Conservation (phyloP, 306 rosid genomes). For the Medicago truncatula region DNA sequence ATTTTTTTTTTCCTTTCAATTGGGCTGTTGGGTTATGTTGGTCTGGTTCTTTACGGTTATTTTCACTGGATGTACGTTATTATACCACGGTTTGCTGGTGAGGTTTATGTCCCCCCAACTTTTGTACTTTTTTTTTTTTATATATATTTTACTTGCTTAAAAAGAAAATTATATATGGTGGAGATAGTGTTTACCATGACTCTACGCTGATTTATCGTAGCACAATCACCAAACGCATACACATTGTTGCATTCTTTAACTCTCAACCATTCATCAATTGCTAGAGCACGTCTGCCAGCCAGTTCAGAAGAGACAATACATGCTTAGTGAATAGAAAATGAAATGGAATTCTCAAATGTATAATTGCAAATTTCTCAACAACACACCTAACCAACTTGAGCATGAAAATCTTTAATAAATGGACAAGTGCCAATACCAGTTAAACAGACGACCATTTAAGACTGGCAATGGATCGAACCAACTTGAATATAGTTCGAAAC, state of each 20-base stretch:
- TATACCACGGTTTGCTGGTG: no score
- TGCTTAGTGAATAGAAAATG: background rate
- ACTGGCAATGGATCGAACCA: no score
- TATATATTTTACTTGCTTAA: no score
- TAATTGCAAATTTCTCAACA: constrained; percentile 35
- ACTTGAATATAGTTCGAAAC: no score
- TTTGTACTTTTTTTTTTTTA: no score
- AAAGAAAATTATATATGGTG: background rate
- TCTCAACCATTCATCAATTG: constrained; percentile 98
- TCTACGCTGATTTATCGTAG: constrained; percentile 97
- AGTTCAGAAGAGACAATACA: constrained; percentile 41
- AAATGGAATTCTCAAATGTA: constrained; percentile 28
- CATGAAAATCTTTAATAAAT: constrained; percentile 77
- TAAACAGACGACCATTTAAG: constrained; percentile 85
- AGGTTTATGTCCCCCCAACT: no score
- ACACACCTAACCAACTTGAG: constrained; percentile 85
- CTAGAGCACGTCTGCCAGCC: constrained; percentile 88
- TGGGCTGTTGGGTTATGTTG: no score
- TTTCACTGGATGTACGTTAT: no score
- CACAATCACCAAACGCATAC: constrained; percentile 97
- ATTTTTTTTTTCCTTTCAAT: no score
- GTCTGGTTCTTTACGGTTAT: no score
- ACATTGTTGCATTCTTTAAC: constrained; percentile 81
- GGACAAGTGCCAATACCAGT: constrained; percentile 98
- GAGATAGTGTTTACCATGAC: constrained; percentile 71